Evolutionary conservation across 108 stramenopile genomes (phyloP).

Genomic region (Phaeodactylum tricornutum): DNA sequence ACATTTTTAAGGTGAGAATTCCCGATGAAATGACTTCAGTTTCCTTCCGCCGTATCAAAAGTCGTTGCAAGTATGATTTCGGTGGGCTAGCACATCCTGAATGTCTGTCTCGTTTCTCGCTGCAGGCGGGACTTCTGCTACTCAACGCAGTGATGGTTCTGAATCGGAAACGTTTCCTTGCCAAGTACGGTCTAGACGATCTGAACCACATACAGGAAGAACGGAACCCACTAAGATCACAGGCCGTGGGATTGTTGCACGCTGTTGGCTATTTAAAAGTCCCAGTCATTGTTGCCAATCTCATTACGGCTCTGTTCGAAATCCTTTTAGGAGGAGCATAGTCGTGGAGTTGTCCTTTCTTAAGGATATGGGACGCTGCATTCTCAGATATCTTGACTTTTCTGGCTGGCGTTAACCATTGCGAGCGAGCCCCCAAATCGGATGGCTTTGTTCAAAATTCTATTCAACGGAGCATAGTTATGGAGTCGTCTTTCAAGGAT

Average conservation of each 20-base stretch:
- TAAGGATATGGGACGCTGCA: too few species aligned
- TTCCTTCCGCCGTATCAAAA: too few species aligned
- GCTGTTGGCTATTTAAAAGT: constrained; percentile 81
- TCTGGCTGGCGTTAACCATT: too few species aligned
- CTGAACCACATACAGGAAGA: constrained; percentile 33
- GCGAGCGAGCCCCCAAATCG: too few species aligned
- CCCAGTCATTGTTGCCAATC: constrained; percentile 67
- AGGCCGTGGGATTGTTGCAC: constrained; percentile 61
- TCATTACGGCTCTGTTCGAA: constrained; percentile 74
- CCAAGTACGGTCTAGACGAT: constrained; percentile 72
- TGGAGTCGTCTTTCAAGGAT: too few species aligned
- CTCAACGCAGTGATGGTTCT: constrained; percentile 69
- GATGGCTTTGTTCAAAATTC: too few species aligned
- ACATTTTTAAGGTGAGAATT: constrained; percentile 87
- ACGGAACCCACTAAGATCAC: constrained; percentile 44
- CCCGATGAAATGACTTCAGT: neutral
- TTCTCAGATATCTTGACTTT: too few species aligned
- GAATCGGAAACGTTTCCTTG: constrained; percentile 68
- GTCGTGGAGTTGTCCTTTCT: too few species aligned
- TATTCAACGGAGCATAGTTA: too few species aligned
- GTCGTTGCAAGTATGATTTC: too few species aligned
- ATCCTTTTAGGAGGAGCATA: constrained; percentile 74
- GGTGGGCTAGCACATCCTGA: neutral
- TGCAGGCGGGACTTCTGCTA: constrained; percentile 67
- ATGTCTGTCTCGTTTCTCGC: constrained; percentile 1